Evolutionary conservation across 768 basidiomycete genomes (phyloP), one percentile per base, ranked within the genome.

Genomic region (Mycena leptocephala): DNA sequence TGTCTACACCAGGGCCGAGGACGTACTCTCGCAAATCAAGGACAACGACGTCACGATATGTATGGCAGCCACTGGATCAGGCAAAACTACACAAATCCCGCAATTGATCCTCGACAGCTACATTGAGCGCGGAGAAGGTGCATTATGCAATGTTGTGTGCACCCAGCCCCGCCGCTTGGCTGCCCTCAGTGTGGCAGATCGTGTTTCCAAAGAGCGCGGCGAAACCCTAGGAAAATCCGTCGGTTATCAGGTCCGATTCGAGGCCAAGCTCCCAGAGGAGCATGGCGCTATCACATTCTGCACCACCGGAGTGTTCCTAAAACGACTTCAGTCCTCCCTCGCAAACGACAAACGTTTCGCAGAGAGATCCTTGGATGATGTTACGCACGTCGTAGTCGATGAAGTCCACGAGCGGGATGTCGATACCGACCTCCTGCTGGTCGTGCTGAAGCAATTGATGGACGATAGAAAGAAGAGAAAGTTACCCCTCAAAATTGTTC

Each of bases 351-450:
- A 82, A 35, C 76, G 79, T 32, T 70, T 39, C 5, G 86, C 85
- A 41, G 75, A 86, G 39, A 82, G 83, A 74, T 81, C 85, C 77
- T 85, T 98, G 73, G 96, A 97, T 79, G 88, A 92, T 66, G 89
- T 98, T 65, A 96, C 96, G 11, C 97, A 98, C 82, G 92, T 99
- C 72, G 85, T 98, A 56, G 96, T 99, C 32, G 97, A 99, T 83
- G 97, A 99, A 86, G 97, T 97, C 5, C 97, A 99, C 83, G 97
- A 98, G 85, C 94, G 97, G 33, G 96, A 98, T 79, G 92, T 98
- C 74, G 97, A 98, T 81, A 97, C 96, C 0, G 97, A 98, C 83
- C 86, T 98, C 28, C 86, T 97, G 53, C 90, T 99, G 22, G 95
- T 97, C 72, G 96, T 97, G 7, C 89, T 99, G 69, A 97, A 97